Base-by-base conservation (phyloP, 768 basidiomycete species). In the Boletus reticulatus region DNA sequence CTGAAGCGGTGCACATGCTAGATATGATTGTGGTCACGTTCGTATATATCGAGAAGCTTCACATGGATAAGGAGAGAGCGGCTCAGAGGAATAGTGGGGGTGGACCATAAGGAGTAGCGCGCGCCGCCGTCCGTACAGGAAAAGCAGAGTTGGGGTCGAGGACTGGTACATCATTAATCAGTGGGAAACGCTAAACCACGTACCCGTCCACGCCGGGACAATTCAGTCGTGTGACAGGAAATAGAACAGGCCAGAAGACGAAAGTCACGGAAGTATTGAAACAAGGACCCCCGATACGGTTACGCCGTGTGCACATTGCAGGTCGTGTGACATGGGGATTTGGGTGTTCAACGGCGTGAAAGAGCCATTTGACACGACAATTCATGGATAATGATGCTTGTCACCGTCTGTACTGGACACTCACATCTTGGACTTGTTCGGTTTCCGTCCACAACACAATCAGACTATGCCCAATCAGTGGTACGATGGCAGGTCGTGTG, bases 321-420 rank as follows among this genome's bases (percentile, higher is more conserved):
- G 45, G 57, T 63, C 62, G 62, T 63, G 62, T 63, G 62, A 63
- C 62, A 42, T 6, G 37, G 41, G 16, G 24, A 6, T 27, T 29
- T 44, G 43, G 29, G 52, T 17, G n/a, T 38, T 57, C 27, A 22
- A 27, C 50, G 17, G 19, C 42, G 6, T 38, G 17, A 12, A 13
- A 19, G 22, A 31, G 14, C 14, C 12, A 17, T 37, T 13, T 37
- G 16, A 24, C 20, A 8, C 22, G 27, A 29, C 14, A 27, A n/a
- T 8, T 20, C n/a, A 36, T 12, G 16, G 27, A 44, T 9, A 43
- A 31, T 9, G 52, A 14, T 20, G 22, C 2, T 13, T 10, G 37
- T 29, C 19, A 22, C 22, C 22, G 16, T 41, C 17, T 36, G 12
- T 42, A 48, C 48, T 19, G 41, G 34, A 43, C 22, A 12, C 41